Percentiles rank a stretch among this genome's conserved stretches.
Conservation (phyloP, 306 rosid species). For the Mimosa pudica region DNA sequence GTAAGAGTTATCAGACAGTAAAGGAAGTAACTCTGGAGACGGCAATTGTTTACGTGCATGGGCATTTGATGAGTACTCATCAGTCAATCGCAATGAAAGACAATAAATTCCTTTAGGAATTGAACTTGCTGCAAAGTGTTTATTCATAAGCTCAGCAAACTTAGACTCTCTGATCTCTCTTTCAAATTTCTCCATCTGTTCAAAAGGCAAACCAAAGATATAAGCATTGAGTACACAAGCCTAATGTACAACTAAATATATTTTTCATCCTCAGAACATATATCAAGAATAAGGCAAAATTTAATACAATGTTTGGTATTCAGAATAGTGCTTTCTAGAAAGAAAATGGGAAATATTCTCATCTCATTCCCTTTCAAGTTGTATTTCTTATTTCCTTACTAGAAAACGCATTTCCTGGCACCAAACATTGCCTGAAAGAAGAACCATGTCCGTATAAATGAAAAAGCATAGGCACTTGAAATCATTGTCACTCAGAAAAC, state of each 20-base stretch:
- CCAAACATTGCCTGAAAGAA: neutral
- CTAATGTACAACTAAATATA: neutral
- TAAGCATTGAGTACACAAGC: neutral
- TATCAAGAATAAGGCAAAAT: neutral
- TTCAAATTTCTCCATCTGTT: slow-evolving; percentile 95
- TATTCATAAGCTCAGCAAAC: slow-evolving; percentile 90
- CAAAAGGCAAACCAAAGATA: slow-evolving; percentile 29
- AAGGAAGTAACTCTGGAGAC: slow-evolving; percentile 88
- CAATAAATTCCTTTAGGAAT: slow-evolving; percentile 96
- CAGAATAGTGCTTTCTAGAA: neutral
- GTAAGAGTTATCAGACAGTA: slow-evolving; percentile 84
- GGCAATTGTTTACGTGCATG: slow-evolving; percentile 98
- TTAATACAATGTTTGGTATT: neutral
- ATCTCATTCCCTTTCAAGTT: neutral
- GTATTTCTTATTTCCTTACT: neutral
- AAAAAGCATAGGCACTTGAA: neutral
- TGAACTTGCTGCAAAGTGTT: slow-evolving; percentile 96
- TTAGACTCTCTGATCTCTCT: slow-evolving; percentile 79
- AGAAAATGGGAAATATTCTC: neutral
- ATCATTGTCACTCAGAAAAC: neutral
- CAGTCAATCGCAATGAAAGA: slow-evolving; percentile 93
- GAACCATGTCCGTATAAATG: neutral
- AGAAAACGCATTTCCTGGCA: neutral
- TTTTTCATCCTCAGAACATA: neutral
- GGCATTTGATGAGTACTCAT: slow-evolving; percentile 98